Evolutionary conservation across 169 alveolate genomes (phyloP).

Genomic region (Plasmodium gallinaceum): DNA sequence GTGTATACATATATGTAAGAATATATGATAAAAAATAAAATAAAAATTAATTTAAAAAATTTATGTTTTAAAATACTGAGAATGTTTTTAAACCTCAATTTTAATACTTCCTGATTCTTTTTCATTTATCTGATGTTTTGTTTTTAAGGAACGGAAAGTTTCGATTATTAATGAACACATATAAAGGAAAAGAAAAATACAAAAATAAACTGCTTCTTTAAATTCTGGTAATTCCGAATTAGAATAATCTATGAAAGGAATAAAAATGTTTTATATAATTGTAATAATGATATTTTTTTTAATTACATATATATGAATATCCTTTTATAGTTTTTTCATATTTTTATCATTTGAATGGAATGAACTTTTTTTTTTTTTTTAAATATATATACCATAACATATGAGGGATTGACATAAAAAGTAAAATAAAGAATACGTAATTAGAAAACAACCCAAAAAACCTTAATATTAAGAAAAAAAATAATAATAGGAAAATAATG

Average conservation of each 20-base stretch:
- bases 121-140: not conserved
- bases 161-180: conserved; percentile 43
- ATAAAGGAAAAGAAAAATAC: conserved; percentile 31
- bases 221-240: not conserved
- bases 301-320: not conserved
- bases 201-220: conserved; percentile 17
- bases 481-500: not conserved
- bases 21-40: too few species aligned
- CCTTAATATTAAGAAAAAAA: conserved; percentile 13
- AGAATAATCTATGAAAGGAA: conserved; percentile 2
- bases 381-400: conserved; percentile 20
- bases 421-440: conserved; percentile 22
- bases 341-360: too few species aligned
- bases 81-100: conserved; percentile 28
- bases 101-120: conserved; percentile 15
- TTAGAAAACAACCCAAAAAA: conserved; percentile 40
- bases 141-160: conserved; percentile 13
- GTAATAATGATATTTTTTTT: too few species aligned
- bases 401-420: conserved; percentile 8
- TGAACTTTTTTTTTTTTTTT: not conserved
- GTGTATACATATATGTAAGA: too few species aligned
- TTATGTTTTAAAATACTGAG: not conserved
- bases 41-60: too few species aligned
- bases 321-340: too few species aligned
- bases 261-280: not conserved